Base-by-base conservation (phyloP, 345 rosid genomes). In the Brassica carinata region DNA sequence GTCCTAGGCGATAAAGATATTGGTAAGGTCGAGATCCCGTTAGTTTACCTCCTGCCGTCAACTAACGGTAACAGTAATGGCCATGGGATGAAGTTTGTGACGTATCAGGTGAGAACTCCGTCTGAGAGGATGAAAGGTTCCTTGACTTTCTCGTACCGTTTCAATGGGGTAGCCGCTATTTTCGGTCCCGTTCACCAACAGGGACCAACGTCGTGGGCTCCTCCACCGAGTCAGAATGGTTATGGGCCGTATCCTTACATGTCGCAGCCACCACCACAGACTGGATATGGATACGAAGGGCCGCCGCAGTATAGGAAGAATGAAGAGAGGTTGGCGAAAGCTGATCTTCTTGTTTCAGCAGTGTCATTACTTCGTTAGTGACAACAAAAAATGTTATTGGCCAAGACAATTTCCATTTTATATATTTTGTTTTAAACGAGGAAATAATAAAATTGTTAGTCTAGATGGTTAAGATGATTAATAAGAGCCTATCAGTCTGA, bases 101-200 rank as follows among this genome's bases (percentile, higher is more conserved):
- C 83, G 19, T 93, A 87, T 76, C 89, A 87, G 82, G 93, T 91
- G 8, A 74, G 85, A 64, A 87, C 72, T 36, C 82, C 89, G 1
- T 89, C 92, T 0, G 93, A 92, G 55, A 89, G 71, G 78, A 78
- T 87, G 5, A 86, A 89, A 82, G 96, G 94, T 15, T 85, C 75
- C 34, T 43, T 93, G 11, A 77, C 66, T 33, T 85, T 93, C 51
- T 89, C 94, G 53, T 93, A 72, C 77, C 87, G 79, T 78, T 87
- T 93, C 19, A 87, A 86, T 26, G 58, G 51, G 11, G 4, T 76
- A 7, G 8, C 55, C 19, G 57, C 34, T 29, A 55, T 11, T 0
- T 29, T 29, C 30, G 17, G 62, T 64, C 62, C 18, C 8, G 36
- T 9, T 65, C 23, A 65, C 64, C 18, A 48, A 1, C 64, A 74